These are phyloP conservation scores for Lactarius pseudohatsudake DNA, from an alignment of 768 basidiomycete genomes.

Conservation along the genomic window DNA sequence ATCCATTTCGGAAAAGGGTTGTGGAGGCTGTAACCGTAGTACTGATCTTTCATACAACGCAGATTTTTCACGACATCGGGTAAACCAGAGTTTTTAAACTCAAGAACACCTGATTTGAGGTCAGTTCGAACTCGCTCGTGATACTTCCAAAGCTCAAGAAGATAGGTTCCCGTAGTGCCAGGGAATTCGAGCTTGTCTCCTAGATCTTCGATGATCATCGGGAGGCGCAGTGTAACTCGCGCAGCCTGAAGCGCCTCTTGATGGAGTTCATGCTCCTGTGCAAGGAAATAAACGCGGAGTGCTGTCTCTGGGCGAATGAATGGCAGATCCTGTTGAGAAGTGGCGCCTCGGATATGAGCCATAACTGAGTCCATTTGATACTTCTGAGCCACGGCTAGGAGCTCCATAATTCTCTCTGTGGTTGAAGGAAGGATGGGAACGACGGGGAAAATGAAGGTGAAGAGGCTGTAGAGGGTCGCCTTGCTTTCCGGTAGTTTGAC, in stretches of 20 bases:
- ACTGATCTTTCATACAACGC: not conserved
- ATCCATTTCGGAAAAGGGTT: not conserved
- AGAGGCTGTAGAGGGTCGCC: slow-evolving; percentile 1
- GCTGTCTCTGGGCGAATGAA: slow-evolving; percentile 7
- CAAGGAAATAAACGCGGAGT: not conserved
- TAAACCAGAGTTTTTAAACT: not conserved
- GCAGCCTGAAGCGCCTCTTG: slow-evolving; percentile 6
- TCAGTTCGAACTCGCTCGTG: not conserved
- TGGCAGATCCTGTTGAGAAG: not conserved
- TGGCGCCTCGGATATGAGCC: not conserved
- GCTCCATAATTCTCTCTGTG: slow-evolving; percentile 3
- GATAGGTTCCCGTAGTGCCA: not conserved
- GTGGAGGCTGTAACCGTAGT: not conserved
- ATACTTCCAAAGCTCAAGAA: slow-evolving; percentile 16
- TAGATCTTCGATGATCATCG: slow-evolving; percentile 4
- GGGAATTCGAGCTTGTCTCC: slow-evolving; percentile 5
- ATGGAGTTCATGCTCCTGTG: slow-evolving; percentile 9
- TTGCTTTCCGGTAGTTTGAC: slow-evolving; percentile 4
- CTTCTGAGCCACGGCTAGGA: slow-evolving; percentile 9
- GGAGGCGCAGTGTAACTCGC: not conserved
- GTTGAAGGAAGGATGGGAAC: not conserved
- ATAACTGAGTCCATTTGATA: slow-evolving; percentile 6
- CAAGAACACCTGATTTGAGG: not conserved
- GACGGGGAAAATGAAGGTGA: slow-evolving; percentile 19
- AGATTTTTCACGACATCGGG: not conserved